Evolutionary conservation across 768 basidiomycete species (phyloP), one percentile per base, ranked within the genome.

Genomic region (Imleria badia): DNA sequence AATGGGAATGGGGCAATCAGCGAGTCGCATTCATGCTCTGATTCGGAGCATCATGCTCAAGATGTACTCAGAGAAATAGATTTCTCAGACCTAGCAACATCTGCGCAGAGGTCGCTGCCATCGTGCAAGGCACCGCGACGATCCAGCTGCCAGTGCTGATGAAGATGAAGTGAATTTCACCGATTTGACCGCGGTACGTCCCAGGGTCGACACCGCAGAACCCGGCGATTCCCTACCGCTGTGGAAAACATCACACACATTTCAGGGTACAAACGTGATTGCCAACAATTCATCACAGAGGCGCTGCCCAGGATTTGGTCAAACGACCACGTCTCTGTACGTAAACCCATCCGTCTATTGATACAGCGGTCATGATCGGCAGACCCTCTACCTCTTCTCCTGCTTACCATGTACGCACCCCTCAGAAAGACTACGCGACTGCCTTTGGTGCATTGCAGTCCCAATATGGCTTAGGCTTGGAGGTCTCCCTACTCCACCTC

Each of bases 151-250:
- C n/a, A n/a, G n/a, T n/a, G n/a, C n/a, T n/a, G n/a, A n/a, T n/a
- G n/a, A n/a, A n/a, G n/a, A n/a, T n/a, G 65, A 57, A 17, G 59
- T 65, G 1, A 82, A 91, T 63, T 90, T 88, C 61, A 74, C 77
- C 10, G 85, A 64, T 45, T 29, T 66, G 22, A 60, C 36, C 1
- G 29, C 51, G 46, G 46, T 67, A 5, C 64, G 65, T 26, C 59
- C 62, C 14, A 39, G 52, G 29, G 61, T 65, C 26, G 53, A 67
- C 29, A 48, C 60, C 1, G 23, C 36, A 5, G 7, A 12, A 17
- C 30, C 26, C 26, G 26, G 26, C 26, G 4, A 26, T 26, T 6
- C 26, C 26, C 26, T 26, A 26, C 26, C 26, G 26, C 26, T 26
- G 4, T 26, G 26, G 26, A 26, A 26, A 26, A 26, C 26, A 5